Percentiles rank a stretch among this genome's conserved stretches.
These are phyloP conservation scores for Boletus bicolor DNA, from an alignment of 768 basidiomycete genomes.

Conservation along the genomic window DNA sequence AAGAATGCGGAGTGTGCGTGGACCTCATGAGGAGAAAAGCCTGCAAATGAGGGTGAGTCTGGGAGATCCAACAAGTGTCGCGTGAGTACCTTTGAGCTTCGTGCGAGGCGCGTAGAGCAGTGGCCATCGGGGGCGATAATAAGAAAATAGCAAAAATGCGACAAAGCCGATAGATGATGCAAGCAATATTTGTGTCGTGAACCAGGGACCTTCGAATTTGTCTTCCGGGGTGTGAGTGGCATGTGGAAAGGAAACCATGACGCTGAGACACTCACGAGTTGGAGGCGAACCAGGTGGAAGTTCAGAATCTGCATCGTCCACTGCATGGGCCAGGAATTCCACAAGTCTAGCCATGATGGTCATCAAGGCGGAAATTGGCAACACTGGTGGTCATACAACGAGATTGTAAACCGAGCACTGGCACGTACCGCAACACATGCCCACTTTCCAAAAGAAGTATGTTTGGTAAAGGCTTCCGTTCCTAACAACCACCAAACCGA, in stretches of 20 bases:
- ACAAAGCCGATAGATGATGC: conserved; percentile 72
- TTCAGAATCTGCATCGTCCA: conserved; percentile 37
- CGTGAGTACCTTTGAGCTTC: conserved; percentile 78
- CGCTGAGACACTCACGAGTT: conserved; percentile 43
- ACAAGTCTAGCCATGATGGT: conserved; percentile 14
- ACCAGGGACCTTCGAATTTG: conserved; percentile 92
- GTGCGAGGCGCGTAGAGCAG: conserved; percentile 90
- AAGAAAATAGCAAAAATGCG: conserved; percentile 87
- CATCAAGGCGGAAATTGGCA: not conserved
- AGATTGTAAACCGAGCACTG: too few relatives aligned
- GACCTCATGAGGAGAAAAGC: conserved; percentile 91
- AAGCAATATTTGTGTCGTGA: conserved; percentile 83
- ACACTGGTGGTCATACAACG: not conserved
- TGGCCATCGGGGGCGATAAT: conserved; percentile 84
- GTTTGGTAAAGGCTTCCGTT: too few relatives aligned
- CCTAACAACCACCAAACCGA: too few relatives aligned
- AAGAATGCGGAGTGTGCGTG: conserved; percentile 86
- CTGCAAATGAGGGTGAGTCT: conserved; percentile 37
- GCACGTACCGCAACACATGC: not conserved
- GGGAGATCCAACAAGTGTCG: not conserved
- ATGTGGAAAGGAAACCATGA: not conserved
- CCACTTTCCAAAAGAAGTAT: conserved; percentile 12
- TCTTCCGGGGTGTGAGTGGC: conserved; percentile 37
- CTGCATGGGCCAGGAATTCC: conserved; percentile 18
- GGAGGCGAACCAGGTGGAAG: conserved; percentile 65